Evolutionary conservation across 2,329 filamentous ascomycete genomes (phyloP), one percentile per base, ranked within the genome.

Genomic region (Zymoseptoria brevis): DNA sequence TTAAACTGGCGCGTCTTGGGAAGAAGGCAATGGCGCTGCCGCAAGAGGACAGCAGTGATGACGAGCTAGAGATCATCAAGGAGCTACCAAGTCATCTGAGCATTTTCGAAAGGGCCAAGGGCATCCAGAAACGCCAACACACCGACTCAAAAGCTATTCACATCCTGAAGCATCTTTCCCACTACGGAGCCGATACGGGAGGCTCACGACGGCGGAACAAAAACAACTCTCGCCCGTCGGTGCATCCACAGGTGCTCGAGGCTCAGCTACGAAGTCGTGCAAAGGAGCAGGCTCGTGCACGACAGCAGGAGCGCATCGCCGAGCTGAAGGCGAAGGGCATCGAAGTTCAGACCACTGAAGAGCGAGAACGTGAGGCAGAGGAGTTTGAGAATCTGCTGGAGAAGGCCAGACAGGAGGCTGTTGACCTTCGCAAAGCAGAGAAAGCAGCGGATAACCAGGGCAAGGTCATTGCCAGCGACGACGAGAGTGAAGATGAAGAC

Each of bases 361-460:
- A 99, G 72, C 85, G 89, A 19, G 88, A 92, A 69, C 83, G 84
- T 35, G 88, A 96, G 71, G 84, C 90, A 73, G 85, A 88, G 59
- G 85, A 92, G 60, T 85, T 96, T 11, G 94, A 97, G 67, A 88
- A 96, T 68, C 82, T 97, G 61, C 83, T 97, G 24, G 87, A 93
- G 53, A 91, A 87, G 68, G 93, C 92, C 19, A 82, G 91, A 59
- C 81, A 85, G 62, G 90, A 97, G 71, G 92, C 87, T 1, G 83
- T 88, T 51, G 86, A 88, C 65, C 86, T 97, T 54, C 87, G 87
- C 74, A 84, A 87, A 67, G 80, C 85, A 54, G 94, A 99, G 75
- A 85, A 85, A 63, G 87, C 83, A 26, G 75, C 51, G 4, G 60
- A 56, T 26, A 74, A 73, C 16, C 75, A 79, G 56, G 74, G 69